Evolutionary conservation across 768 basidiomycete species (phyloP).

Genomic region (Fomitopsis serialis): DNA sequence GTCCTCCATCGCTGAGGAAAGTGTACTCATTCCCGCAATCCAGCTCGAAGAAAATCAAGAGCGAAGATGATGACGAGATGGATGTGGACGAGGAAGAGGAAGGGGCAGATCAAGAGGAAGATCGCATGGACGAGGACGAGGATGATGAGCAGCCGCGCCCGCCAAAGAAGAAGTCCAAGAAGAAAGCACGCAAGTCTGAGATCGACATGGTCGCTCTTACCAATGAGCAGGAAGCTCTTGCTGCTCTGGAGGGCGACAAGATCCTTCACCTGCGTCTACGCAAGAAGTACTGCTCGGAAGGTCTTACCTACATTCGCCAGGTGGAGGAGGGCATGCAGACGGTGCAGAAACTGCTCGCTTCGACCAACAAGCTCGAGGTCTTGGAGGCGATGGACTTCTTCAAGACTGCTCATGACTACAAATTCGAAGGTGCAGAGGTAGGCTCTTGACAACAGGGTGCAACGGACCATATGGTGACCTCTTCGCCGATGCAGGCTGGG

Average conservation of each 20-base stretch:
- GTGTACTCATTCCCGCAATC: neutral
- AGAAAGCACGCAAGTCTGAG: conserved; percentile 58
- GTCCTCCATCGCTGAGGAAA: neutral
- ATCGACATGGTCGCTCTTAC: conserved; percentile 66
- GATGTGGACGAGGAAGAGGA: conserved; percentile 46
- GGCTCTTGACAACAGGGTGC: conserved; percentile 8
- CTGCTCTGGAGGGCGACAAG: conserved; percentile 61
- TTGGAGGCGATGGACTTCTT: conserved; percentile 89
- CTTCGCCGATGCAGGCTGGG: conserved; percentile 48
- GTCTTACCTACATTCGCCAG: conserved; percentile 72
- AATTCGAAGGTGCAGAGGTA: conserved; percentile 75
- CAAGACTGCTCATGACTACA: conserved; percentile 73
- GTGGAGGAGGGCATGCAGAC: conserved; percentile 65
- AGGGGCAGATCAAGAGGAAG: conserved; percentile 27
- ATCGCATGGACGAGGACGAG: conserved; percentile 35
- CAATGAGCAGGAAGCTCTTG: conserved; percentile 67
- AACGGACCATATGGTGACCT: neutral
- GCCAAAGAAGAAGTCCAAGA: conserved; percentile 31
- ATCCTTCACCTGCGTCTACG: conserved; percentile 61
- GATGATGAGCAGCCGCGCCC: conserved; percentile 28
- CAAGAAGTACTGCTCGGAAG: conserved; percentile 86
- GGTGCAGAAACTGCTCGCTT: conserved; percentile 76
- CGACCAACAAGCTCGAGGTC: conserved; percentile 80
- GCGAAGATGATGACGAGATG: conserved; percentile 42
- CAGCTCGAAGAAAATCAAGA: conserved; percentile 13